phyloP scores from a whole-genome alignment of 1,284 basidiomycete genomes.

The Heterobasidion annosum region DNA sequence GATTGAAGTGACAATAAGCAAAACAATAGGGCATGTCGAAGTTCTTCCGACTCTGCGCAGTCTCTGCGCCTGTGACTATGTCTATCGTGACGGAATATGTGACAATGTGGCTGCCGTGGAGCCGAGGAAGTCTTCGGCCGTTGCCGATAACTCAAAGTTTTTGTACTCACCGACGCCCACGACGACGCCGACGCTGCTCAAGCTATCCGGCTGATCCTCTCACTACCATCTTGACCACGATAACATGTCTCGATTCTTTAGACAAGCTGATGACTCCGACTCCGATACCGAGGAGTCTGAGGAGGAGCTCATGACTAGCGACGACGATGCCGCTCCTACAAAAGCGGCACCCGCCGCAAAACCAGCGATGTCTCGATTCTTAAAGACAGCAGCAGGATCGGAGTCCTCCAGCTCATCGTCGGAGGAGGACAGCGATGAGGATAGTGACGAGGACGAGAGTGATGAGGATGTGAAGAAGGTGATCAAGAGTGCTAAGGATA shows the following conservation, averaged over 20 bases:
- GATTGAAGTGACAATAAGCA: too few species aligned
- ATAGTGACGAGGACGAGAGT: conserved; percentile 53
- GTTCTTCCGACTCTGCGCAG: not conserved
- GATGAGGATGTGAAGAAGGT: conserved; percentile 65
- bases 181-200: not conserved
- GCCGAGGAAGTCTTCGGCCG: conserved; percentile 1
- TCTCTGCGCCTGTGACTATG: not conserved
- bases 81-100: not conserved
- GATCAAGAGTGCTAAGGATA: conserved; percentile 83
- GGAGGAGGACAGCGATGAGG: conserved; percentile 34
- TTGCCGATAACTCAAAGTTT: conserved; percentile 10
- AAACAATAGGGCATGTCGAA: too few species aligned
- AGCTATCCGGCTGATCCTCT: not conserved
- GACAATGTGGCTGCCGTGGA: not conserved
- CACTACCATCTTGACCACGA: not conserved
- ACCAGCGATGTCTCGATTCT: conserved; percentile 69
- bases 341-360: conserved; percentile 42
- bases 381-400: conserved; percentile 36
- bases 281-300: conserved; percentile 72
- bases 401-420: conserved; percentile 30
- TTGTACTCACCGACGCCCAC: not conserved
- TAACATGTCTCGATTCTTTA: conserved; percentile 84
- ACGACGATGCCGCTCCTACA: conserved; percentile 50
- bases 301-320: conserved; percentile 75
- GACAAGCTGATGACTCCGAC: conserved; percentile 75